Evolutionary conservation across 495 filamentous ascomycete genomes (phyloP).

Genomic region (Annulohypoxylon bovei): DNA sequence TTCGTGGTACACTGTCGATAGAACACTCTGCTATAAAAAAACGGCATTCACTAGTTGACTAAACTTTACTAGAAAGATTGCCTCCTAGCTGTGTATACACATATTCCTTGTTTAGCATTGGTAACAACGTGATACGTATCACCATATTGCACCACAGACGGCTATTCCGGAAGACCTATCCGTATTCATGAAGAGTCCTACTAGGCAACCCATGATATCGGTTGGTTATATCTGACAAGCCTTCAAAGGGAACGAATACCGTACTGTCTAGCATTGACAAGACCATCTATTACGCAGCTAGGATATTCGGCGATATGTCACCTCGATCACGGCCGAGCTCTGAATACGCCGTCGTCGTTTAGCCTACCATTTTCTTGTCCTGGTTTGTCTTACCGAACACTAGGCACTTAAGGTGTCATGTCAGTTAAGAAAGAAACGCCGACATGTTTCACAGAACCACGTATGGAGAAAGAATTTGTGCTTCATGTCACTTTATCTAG

Average conservation of each 20-base stretch:
- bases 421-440: slow-evolving; percentile 7
- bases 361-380: neutral
- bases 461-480: neutral
- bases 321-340: neutral
- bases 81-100: neutral
- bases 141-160: neutral
- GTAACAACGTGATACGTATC: neutral
- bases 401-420: neutral
- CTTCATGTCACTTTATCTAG: neutral
- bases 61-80: neutral
- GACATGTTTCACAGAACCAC: neutral
- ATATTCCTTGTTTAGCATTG: neutral
- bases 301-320: neutral
- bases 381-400: neutral
- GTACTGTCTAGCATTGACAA: neutral
- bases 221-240: neutral
- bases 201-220: neutral
- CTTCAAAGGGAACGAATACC: neutral
- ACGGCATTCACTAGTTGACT: neutral
- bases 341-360: neutral
- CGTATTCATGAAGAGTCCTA: neutral
- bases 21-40: neutral
- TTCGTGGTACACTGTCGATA: neutral
- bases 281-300: neutral
- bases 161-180: neutral